These are phyloP conservation scores for Trichoderma afroharzianum DNA, from an alignment of 2,329 filamentous ascomycete species.

Conservation along the genomic window DNA sequence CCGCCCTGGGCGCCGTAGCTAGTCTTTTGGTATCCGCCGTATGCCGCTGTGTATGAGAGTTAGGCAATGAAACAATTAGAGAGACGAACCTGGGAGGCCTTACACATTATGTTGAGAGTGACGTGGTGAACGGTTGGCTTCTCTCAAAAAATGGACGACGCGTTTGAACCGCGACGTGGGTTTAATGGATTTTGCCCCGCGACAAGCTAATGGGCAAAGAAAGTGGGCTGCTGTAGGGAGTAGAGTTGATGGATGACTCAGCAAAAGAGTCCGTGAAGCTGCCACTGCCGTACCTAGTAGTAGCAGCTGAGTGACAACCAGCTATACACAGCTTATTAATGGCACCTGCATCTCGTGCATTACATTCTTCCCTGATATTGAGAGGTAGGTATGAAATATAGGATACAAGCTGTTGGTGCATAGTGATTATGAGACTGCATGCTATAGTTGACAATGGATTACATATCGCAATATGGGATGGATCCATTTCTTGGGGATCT, in stretches of 20 bases:
- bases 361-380: background rate
- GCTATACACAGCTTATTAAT: background rate
- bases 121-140: conserved; percentile 16
- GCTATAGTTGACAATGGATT: background rate
- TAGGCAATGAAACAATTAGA: background rate
- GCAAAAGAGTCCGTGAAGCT: background rate
- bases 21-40: conserved; percentile 45
- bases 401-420: background rate
- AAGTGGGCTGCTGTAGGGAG: background rate
- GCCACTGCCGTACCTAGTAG: no score
- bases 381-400: background rate
- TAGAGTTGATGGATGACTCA: background rate
- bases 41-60: conserved; percentile 40
- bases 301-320: background rate
- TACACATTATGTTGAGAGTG: conserved; percentile 34
- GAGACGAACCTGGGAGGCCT: background rate
- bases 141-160: conserved; percentile 26
- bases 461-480: background rate
- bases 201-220: conserved; percentile 5
- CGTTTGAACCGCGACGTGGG: conserved; percentile 31
- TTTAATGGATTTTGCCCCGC: conserved; percentile 32
- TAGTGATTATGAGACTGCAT: background rate
- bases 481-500: background rate
- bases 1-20: conserved; percentile 53
- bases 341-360: background rate